Evolutionary conservation across 176 grass and related monocot species (phyloP), one percentile per base, ranked within the genome.

Genomic region (Carex littledalei): DNA sequence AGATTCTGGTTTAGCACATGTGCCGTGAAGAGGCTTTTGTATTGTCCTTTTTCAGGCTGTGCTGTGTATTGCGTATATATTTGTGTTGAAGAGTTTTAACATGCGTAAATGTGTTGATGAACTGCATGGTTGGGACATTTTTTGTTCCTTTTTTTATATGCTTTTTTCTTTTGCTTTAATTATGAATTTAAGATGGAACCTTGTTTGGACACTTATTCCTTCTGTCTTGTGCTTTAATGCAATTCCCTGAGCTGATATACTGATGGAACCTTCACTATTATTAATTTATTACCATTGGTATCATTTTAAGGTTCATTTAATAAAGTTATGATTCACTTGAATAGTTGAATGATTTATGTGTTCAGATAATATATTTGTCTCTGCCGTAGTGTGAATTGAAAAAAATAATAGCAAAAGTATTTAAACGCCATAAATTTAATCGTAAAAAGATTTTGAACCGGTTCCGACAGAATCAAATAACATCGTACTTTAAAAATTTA

Each of bases 1-100:
- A 81, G 63, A 83, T 83, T 81, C 79, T 81, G 21, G 31, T 63
- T 53, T 43, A 20, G 57, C 63, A 54, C 61, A 47, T 47, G 37
- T 64, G 35, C 81, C 21, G 13, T 83, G 81, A 55, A 67, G 81
- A 83, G 81, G 81, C 41, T 83, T 83, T 83, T 83, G 81, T 83
- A 50, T 35, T 66, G 81, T 68, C 62, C 63, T 83, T 50, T 49
- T 83, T 50, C 63, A 21, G 81, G 81, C 32, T 83, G 57, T 45
- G 60, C 20, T 67, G 5, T 67, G 57, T 67, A 68, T 68, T 83
- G 63, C 47, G 79, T 81, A 81, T 53, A 68, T 66, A 83, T 24
- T 68, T 17, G 21, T 81, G 21, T 83, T 83, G 81, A 17, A 50
- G 43, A 83, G 81, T 68, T 83, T 43, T 16, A 52, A 65, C 59